Evolutionary conservation across 202 grass and related monocot species (phyloP).

Genomic region (Cymbopogon flexuosus): DNA sequence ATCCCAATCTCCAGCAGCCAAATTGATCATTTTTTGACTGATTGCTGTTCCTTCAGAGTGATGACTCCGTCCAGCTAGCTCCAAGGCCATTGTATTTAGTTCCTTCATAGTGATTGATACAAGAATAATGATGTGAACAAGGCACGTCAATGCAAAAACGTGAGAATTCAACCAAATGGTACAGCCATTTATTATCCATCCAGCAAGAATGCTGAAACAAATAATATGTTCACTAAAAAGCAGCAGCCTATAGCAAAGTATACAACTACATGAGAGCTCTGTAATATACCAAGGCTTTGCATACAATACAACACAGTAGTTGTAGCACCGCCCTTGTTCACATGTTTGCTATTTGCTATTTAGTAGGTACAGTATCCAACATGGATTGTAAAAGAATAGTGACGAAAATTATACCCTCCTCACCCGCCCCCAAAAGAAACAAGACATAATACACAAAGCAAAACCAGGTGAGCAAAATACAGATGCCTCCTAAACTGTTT

Average conservation of each 20-base stretch:
- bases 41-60: not conserved
- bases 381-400: constrained; percentile 53
- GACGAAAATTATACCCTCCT: constrained; percentile 46
- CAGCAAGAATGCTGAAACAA: constrained; percentile 60
- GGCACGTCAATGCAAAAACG: not conserved
- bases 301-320: constrained; percentile 36
- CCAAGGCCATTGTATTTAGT: not conserved
- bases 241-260: constrained; percentile 34
- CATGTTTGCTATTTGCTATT: constrained; percentile 36
- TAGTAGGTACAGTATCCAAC: constrained; percentile 47
- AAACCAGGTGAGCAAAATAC: constrained; percentile 39
- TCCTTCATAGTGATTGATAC: not conserved
- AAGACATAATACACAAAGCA: constrained; percentile 40
- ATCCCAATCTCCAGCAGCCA: not conserved
- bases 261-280: constrained; percentile 40
- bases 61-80: not conserved
- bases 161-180: constrained; percentile 28
- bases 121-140: not conserved
- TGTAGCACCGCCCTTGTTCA: constrained; percentile 8
- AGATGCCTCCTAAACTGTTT: constrained; percentile 23
- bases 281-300: constrained; percentile 24
- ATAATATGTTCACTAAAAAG: constrained; percentile 39
- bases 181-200: constrained; percentile 53
- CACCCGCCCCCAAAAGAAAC: constrained; percentile 28
- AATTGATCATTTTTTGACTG: not conserved